Conservation (phyloP, 1,284 basidiomycete species). For the Boletus subluridellus region DNA sequence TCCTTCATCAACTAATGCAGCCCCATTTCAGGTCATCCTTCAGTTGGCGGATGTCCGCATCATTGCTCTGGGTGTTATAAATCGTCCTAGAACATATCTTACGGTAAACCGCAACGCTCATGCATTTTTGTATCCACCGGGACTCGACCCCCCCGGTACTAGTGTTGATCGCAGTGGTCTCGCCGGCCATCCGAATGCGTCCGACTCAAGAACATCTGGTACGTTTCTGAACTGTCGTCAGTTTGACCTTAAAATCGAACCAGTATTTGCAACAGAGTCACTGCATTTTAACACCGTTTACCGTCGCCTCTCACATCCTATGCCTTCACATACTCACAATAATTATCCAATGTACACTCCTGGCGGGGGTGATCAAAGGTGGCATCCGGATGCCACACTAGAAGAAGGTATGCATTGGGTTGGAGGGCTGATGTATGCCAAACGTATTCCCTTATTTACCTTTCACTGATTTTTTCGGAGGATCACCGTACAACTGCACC, state of each 20-base stretch:
- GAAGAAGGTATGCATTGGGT: conserved; percentile 69
- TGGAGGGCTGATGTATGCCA: conserved; percentile 62
- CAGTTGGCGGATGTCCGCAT: conserved; percentile 71
- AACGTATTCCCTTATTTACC: background rate
- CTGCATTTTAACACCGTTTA: conserved; percentile 28
- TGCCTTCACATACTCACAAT: conserved; percentile 50
- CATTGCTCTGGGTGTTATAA: conserved; percentile 63
- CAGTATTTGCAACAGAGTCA: background rate
- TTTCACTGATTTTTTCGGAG: conserved; percentile 35
- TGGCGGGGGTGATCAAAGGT: conserved; percentile 63
- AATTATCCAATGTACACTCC: conserved; percentile 72
- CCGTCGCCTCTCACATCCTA: conserved; percentile 50
- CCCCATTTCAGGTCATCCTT: conserved; percentile 52
- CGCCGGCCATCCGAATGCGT: background rate
- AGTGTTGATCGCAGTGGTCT: background rate
- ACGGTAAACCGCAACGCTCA: conserved; percentile 64
- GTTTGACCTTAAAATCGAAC: background rate
- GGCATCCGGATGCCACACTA: conserved; percentile 53
- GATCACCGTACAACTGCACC: conserved; percentile 61
- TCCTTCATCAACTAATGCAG: conserved; percentile 11
- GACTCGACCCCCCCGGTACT: conserved; percentile 39
- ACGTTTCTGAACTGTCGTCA: background rate
- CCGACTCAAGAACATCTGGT: conserved; percentile 8
- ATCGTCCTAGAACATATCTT: conserved; percentile 52
- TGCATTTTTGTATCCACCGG: conserved; percentile 63